phyloP scores from a whole-genome alignment of 306 rosid species.

The Lathyrus tuberosus region DNA sequence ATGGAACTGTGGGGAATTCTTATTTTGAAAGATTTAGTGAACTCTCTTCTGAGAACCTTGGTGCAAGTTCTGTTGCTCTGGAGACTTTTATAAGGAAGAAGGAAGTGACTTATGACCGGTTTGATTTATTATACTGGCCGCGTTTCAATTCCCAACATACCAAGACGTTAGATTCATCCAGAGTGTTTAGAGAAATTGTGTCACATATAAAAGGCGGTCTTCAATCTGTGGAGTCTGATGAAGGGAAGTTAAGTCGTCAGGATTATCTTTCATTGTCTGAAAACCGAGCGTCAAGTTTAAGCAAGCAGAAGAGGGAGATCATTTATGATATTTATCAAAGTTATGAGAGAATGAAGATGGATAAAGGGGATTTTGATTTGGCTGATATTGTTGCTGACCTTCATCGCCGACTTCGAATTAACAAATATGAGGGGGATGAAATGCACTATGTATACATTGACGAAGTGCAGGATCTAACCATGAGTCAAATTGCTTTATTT shows the following conservation, averaged over 20 bases:
- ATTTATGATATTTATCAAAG: constrained; percentile 59
- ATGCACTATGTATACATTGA: constrained; percentile 73
- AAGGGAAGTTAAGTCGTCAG: constrained; percentile 54
- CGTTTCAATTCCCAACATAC: constrained; percentile 59
- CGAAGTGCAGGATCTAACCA: constrained; percentile 84
- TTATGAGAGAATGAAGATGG: constrained; percentile 70
- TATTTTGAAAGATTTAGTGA: constrained; percentile 67
- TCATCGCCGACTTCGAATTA: constrained; percentile 52
- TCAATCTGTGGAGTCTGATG: constrained; percentile 41
- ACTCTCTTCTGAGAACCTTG: constrained; percentile 31
- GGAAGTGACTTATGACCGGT: constrained; percentile 71
- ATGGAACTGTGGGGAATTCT: constrained; percentile 69
- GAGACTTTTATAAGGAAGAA: constrained; percentile 57
- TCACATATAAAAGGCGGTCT: constrained; percentile 75
- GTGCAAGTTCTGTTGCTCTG: constrained; percentile 55
- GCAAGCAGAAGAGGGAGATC: constrained; percentile 48
- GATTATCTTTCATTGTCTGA: constrained; percentile 54
- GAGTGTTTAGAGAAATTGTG: constrained; percentile 72
- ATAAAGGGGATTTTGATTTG: constrained; percentile 70
- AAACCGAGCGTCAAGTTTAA: constrained; percentile 52
- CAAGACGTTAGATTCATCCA: constrained; percentile 61
- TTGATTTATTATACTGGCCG: constrained; percentile 71
- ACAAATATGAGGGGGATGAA: constrained; percentile 54
- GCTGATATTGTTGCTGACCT: constrained; percentile 74
- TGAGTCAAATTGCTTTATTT: constrained; percentile 78